Evolutionary conservation across 148 eudicot genomes (phyloP).

Genomic region (Persicaria maculosa): DNA sequence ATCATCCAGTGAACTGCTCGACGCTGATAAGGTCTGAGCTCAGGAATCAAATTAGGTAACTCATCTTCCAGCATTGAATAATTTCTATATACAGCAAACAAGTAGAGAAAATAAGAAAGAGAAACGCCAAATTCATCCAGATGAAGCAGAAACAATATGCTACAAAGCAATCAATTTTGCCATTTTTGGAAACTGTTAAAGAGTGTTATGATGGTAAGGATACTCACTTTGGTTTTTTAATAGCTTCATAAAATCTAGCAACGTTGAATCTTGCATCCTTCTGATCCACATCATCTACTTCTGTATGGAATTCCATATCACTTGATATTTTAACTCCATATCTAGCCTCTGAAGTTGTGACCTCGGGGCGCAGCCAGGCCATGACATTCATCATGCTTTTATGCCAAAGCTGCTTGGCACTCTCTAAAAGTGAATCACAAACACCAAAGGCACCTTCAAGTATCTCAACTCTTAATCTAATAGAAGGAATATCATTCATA

Average conservation of each 20-base stretch:
- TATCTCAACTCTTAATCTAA: conserved; percentile 68
- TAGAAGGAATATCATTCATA: conserved; percentile 31
- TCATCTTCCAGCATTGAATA: conserved; percentile 63
- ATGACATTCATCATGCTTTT: conserved; percentile 85
- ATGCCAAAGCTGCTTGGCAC: conserved; percentile 64
- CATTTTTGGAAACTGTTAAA: too few relatives aligned
- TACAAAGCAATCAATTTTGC: background rate
- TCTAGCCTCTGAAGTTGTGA: conserved; percentile 69
- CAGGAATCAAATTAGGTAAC: conserved; percentile 71
- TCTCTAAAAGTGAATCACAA: conserved; percentile 69
- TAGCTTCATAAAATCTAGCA: conserved; percentile 84
- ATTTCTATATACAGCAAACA: conserved; percentile 33
- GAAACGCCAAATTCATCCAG: background rate
- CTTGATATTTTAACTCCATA: conserved; percentile 37
- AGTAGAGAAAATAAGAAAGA: conserved; percentile 10
- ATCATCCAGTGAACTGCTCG: conserved; percentile 98
- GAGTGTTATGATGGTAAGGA: background rate
- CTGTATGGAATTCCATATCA: conserved; percentile 21
- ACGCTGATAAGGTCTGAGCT: conserved; percentile 94
- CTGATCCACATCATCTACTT: conserved; percentile 18
- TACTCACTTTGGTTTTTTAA: conserved; percentile 89
- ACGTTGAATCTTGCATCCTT: conserved; percentile 56
- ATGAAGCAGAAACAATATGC: background rate
- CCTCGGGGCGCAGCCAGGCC: conserved; percentile 95
- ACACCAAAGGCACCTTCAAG: conserved; percentile 59